Conservation (phyloP, 140 eudicot genomes). For the Flaveria floridana region DNA sequence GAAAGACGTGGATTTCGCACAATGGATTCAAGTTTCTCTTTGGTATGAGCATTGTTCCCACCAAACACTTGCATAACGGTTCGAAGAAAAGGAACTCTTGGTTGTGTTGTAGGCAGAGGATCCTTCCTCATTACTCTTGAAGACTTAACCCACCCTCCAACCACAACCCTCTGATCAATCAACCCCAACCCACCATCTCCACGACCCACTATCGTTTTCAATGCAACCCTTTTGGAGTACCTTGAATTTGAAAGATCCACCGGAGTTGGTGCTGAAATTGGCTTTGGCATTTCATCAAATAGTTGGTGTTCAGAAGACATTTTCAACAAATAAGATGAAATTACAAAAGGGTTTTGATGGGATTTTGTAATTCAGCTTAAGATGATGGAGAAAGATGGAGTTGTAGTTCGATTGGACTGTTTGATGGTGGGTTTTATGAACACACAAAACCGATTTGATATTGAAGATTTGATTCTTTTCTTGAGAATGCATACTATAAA, state of each 20-base stretch:
- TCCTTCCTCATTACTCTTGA: conserved; percentile 61
- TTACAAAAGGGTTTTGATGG: conserved; percentile 24
- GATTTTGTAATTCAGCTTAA: conserved; percentile 17
- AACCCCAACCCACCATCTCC: conserved; percentile 55
- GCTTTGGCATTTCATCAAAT: conserved; percentile 29
- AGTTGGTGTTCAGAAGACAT: conserved; percentile 49
- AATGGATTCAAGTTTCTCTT: conserved; percentile 44
- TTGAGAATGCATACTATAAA: conserved; percentile 27
- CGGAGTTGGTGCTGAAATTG: background rate
- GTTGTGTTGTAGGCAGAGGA: conserved; percentile 33
- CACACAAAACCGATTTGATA: conserved; percentile 6
- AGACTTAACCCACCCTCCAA: conserved; percentile 89
- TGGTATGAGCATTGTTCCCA: conserved; percentile 35
- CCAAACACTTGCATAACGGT: conserved; percentile 63
- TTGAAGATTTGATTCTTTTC: conserved; percentile 33
- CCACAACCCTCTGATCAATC: conserved; percentile 61
- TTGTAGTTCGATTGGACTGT: conserved; percentile 11
- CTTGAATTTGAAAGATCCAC: conserved; percentile 34
- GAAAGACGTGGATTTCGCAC: conserved; percentile 42
- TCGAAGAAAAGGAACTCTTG: conserved; percentile 60
- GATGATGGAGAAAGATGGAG: background rate
- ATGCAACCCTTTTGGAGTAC: conserved; percentile 57
- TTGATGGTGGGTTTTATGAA: conserved; percentile 38
- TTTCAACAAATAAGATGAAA: background rate
- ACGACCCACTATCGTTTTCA: conserved; percentile 55